These are phyloP conservation scores for Amanita jacksonii DNA, from an alignment of 768 basidiomycete species.

Conservation along the genomic window DNA sequence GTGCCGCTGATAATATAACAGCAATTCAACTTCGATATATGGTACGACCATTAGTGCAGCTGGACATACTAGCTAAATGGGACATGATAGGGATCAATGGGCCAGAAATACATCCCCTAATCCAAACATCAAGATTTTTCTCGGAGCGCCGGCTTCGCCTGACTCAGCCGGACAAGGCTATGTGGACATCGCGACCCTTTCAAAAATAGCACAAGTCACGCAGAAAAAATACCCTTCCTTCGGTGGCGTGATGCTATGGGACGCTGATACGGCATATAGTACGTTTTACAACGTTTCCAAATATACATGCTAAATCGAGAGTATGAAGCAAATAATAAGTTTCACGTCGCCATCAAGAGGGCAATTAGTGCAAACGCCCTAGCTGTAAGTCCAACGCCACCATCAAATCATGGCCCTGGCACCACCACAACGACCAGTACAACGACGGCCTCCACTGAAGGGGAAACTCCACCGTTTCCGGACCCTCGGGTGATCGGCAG, in stretches of 20 bases:
- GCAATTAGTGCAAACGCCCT: slow-evolving; percentile 23
- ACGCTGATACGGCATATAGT: slow-evolving; percentile 31
- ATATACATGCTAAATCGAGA: background rate
- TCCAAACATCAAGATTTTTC: slow-evolving; percentile 46
- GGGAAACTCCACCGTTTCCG: slow-evolving; percentile 11
- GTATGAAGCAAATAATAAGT: slow-evolving; percentile 33
- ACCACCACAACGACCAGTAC: slow-evolving; percentile 1
- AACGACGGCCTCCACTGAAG: background rate
- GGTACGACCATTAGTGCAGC: slow-evolving; percentile 19
- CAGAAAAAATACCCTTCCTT: slow-evolving; percentile 48
- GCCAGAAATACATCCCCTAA: slow-evolving; percentile 51
- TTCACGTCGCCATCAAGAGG: slow-evolving; percentile 40
- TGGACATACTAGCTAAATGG: background rate
- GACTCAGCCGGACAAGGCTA: slow-evolving; percentile 46
- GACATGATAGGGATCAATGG: slow-evolving; percentile 41
- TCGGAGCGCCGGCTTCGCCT: slow-evolving; percentile 46
- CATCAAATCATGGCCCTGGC: slow-evolving; percentile 8
- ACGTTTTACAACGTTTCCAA: slow-evolving; percentile 18
- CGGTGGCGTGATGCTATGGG: slow-evolving; percentile 47
- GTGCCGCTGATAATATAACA: slow-evolving; percentile 11
- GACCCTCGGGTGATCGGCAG: slow-evolving; percentile 26
- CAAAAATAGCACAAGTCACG: slow-evolving; percentile 31
- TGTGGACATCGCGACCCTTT: slow-evolving; percentile 34
- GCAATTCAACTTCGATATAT: slow-evolving; percentile 43
- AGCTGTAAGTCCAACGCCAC: background rate